Conservation (phyloP, 2,329 filamentous ascomycete genomes). For the Verticillium zaregamsianum region DNA sequence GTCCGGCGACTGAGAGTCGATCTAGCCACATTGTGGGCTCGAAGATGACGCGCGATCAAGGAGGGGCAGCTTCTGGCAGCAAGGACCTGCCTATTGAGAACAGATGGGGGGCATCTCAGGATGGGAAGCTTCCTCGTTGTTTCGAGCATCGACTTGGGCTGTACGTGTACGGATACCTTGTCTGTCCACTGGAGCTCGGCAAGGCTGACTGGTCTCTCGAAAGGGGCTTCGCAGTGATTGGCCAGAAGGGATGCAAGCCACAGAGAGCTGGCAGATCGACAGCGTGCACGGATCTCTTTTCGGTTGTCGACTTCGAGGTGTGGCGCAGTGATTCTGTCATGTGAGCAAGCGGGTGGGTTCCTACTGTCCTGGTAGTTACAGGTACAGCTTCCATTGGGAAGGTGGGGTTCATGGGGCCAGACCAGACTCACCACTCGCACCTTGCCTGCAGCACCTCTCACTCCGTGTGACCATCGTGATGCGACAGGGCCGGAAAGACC, state of each 20-base stretch:
- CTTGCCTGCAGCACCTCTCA: neutral
- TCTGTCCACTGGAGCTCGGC: neutral
- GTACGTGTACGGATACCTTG: neutral
- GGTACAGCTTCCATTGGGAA: neutral
- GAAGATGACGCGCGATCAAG: neutral
- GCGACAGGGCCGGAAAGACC: neutral
- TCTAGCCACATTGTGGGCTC: conserved; percentile 75
- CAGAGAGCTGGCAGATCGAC: neutral
- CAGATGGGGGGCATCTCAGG: neutral
- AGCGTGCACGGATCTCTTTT: neutral
- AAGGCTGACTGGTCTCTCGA: conserved; percentile 1
- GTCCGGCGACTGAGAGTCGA: conserved; percentile 57
- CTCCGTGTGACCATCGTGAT: neutral
- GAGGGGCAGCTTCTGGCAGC: neutral
- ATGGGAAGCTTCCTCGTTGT: neutral
- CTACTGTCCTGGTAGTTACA: too few species aligned
- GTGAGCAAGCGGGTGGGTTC: neutral
- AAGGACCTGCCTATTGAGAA: neutral
- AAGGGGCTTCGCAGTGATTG: neutral
- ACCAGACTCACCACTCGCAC: neutral
- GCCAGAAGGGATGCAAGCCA: neutral
- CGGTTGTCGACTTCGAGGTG: neutral
- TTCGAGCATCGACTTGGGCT: neutral
- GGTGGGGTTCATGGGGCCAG: neutral
- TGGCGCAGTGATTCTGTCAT: neutral